Base-by-base conservation (phyloP, 2,329 filamentous ascomycete genomes). In the Neopestalotiopsis clavispora region DNA sequence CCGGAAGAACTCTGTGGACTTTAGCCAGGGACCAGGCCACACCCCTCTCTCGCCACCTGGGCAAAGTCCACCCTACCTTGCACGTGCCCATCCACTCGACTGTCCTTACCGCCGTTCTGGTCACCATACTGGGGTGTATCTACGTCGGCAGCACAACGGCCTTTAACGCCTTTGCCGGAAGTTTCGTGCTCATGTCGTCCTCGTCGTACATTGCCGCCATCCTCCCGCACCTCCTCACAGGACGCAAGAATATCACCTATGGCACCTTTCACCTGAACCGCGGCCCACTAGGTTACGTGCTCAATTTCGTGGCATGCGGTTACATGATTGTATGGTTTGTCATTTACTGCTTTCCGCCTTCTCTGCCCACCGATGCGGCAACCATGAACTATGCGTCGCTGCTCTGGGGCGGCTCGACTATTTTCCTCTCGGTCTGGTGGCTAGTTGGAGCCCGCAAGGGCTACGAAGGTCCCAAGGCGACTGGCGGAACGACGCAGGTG, bases 141-240 rank as follows among this genome's bases (percentile, higher is more conserved):
- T 92, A 92, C 71, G 84, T 93, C 1, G 90, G 87, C n/a, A 89
- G 84, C 69, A 85, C 83, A 1, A 90, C 89, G 0, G 91, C 91
- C 0, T 93, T 93, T 79, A 86, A 87, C 57, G 90, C 90, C 0
- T 87, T 93, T 32, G 86, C 92, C 7, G 89, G 89, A 10, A 79
- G 77, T 38, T 83, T 81, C 68, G 38, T 71, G 9, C 58, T 71
- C 23, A 66, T 73, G 38, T 69, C 68, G 28, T 69, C 64, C 23
- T 73, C 88, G 10, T 90, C 87, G 0, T 93, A 91, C 75, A 81
- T 91, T 2, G 87, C 88, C 0, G 89, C 89, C 6, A 89, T 93
- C 67, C 78, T 92, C 1, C 87, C 87, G 0, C 85, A 89, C 70
- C 78, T 89, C 1, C 69, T 89, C 0, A 84, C 83, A 0, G 73